Conservation (phyloP, 2,329 filamentous ascomycete genomes). For the Huntiella savannae region DNA sequence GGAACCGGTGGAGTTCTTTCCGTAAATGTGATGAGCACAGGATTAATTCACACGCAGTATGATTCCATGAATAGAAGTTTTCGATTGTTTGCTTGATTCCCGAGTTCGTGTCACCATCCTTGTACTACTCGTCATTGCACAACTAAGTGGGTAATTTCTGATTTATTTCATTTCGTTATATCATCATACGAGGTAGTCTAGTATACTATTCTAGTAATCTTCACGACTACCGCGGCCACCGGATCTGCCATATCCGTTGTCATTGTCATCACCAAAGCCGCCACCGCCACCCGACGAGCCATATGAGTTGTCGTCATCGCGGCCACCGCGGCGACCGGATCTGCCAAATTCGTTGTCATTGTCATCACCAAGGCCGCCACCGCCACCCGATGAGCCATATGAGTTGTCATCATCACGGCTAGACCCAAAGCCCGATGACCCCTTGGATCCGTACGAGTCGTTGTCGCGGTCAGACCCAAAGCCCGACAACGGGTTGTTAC, state of each 20-base stretch:
- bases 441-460: neutral
- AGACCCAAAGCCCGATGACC: no score
- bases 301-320: constrained; percentile 12
- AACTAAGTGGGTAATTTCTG: neutral
- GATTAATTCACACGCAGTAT: neutral
- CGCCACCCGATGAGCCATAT: constrained; percentile 15
- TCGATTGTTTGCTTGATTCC: no score
- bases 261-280: constrained; percentile 11
- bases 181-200: no score
- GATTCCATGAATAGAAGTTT: no score
- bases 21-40: neutral
- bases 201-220: no score
- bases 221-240: no score
- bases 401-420: constrained; percentile 10
- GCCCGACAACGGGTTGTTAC: constrained; percentile 12
- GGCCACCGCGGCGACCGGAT: no score
- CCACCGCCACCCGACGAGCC: constrained; percentile 14
- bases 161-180: no score
- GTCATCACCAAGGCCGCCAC: constrained; percentile 11
- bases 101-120: no score
- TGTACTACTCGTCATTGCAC: neutral
- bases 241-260: constrained; percentile 2
- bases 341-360: constrained; percentile 8
- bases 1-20: neutral
- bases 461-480: constrained; percentile 7